phyloP scores from a whole-genome alignment of 2,329 filamentous ascomycete genomes.

The Beauveria sp. region DNA sequence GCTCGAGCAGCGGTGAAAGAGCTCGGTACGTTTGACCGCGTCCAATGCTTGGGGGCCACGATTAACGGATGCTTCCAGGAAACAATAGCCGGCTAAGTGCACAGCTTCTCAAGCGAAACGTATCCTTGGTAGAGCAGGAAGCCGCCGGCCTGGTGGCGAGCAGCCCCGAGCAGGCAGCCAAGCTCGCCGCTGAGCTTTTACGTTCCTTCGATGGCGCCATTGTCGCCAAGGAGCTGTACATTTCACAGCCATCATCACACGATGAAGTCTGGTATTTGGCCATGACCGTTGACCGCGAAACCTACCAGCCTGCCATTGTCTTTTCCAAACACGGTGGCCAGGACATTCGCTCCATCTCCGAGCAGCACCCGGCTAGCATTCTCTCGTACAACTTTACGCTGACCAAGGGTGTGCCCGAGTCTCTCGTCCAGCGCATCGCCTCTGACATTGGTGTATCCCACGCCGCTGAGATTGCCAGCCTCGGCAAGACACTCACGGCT shows the following conservation, averaged over 20 bases:
- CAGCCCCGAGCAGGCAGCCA: conserved; percentile 14
- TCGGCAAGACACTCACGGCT: conserved; percentile 17
- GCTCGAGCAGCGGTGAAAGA: conserved; percentile 15
- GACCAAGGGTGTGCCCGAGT: conserved; percentile 20
- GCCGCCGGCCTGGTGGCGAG: not conserved
- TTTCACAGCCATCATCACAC: conserved; percentile 25
- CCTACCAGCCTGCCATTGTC: conserved; percentile 28
- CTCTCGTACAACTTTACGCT: conserved; percentile 19
- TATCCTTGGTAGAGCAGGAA: not conserved
- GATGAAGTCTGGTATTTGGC: conserved; percentile 32
- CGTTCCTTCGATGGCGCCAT: conserved; percentile 1
- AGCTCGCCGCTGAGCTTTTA: conserved; percentile 18
- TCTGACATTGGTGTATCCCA: conserved; percentile 2
- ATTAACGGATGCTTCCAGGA: conserved; percentile 12
- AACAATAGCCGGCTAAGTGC: conserved; percentile 20
- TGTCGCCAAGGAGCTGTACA: conserved; percentile 26
- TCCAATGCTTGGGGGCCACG: too few species aligned
- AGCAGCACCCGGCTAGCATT: not conserved
- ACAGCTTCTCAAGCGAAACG: conserved; percentile 18
- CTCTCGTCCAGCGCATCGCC: conserved; percentile 15
- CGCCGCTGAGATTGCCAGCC: not conserved
- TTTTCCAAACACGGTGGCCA: conserved; percentile 21
- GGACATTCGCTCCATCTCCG: conserved; percentile 16
- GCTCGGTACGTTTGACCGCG: conserved; percentile 16
- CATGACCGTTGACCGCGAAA: conserved; percentile 36